phyloP scores from a whole-genome alignment of 164 flowering plant genomes.

The Piper betle region DNA sequence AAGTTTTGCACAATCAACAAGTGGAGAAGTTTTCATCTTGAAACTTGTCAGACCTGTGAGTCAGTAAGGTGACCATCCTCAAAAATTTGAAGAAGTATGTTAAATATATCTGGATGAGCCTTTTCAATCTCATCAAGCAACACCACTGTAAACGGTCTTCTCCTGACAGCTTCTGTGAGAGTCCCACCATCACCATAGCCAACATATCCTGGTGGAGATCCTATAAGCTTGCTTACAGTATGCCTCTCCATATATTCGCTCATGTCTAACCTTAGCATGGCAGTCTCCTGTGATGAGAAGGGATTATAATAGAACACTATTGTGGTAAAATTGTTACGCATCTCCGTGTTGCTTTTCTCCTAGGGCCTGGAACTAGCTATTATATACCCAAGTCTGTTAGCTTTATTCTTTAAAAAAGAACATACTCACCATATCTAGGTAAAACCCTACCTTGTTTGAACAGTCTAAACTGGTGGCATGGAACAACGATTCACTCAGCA shows the following conservation, averaged over 20 bases:
- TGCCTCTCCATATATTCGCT: slow-evolving; percentile 93
- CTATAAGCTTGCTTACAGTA: slow-evolving; percentile 72
- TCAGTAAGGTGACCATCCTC: slow-evolving; percentile 92
- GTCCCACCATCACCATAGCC: slow-evolving; percentile 83
- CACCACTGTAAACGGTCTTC: slow-evolving; percentile 62
- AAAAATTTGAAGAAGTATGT: slow-evolving; percentile 74
- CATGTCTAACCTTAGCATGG: slow-evolving; percentile 87
- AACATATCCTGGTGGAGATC: slow-evolving; percentile 91
- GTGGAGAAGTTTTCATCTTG: background rate
- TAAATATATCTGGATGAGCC: slow-evolving; percentile 86
- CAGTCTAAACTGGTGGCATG: background rate
- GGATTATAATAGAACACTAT: background rate
- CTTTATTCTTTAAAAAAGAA: background rate
- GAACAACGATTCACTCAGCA: background rate
- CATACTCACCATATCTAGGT: background rate
- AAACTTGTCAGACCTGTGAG: slow-evolving; percentile 45
- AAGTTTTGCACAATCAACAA: background rate
- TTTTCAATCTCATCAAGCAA: slow-evolving; percentile 89
- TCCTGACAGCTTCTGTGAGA: slow-evolving; percentile 79
- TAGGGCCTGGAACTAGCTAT: too few relatives aligned
- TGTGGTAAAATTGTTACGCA: background rate
- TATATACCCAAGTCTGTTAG: background rate
- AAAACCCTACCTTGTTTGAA: background rate
- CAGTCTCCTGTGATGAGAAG: slow-evolving; percentile 36
- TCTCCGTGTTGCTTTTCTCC: background rate